These are phyloP conservation scores for Chlorella vulgaris DNA, from an alignment of 139 green algal species.

Conservation along the genomic window DNA sequence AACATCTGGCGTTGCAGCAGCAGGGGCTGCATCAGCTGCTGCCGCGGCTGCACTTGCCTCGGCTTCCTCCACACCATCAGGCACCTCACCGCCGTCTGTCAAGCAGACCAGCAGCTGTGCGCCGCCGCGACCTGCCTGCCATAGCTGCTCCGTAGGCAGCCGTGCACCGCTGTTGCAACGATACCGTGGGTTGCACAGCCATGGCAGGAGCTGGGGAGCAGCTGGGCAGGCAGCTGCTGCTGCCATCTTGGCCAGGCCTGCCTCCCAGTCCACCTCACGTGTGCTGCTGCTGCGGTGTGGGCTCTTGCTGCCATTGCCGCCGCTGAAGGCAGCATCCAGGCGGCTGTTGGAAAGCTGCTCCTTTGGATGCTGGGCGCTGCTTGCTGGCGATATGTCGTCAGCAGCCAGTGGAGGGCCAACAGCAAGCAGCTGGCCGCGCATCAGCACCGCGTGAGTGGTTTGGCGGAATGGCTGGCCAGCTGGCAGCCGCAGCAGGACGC, in stretches of 20 bases:
- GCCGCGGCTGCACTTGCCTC: background rate
- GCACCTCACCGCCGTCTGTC: conserved; percentile 1
- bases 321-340: too few species aligned
- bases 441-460: conserved; percentile 38
- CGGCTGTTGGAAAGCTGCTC: background rate
- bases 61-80: background rate
- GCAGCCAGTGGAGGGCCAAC: background rate
- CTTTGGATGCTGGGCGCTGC: background rate
- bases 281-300: background rate
- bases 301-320: background rate
- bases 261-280: background rate
- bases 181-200: conserved; percentile 24
- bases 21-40: background rate
- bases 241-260: background rate
- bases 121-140: conserved; percentile 8
- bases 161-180: background rate
- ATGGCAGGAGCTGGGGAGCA: conserved; percentile 22
- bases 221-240: background rate
- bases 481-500: conserved; percentile 45
- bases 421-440: conserved; percentile 27
- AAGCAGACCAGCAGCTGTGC: conserved; percentile 39
- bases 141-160: background rate
- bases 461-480: conserved; percentile 15
- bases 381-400: background rate
- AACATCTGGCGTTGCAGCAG: background rate